Percentiles rank a stretch among this genome's conserved stretches.
Conservation (phyloP, 495 filamentous ascomycete species). For the Articulospora tetracladia region DNA sequence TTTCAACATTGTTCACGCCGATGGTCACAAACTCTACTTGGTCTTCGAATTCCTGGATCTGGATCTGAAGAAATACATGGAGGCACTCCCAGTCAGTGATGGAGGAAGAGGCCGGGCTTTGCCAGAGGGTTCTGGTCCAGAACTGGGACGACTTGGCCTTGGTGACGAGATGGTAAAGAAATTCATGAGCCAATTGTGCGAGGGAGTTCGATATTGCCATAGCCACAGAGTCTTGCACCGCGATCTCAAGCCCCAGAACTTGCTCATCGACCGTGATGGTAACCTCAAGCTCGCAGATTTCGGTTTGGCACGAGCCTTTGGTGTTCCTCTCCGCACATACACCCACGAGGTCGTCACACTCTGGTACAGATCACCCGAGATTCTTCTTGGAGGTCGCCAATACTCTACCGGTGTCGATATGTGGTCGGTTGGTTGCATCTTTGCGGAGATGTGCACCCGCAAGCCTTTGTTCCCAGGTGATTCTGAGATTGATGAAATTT, state of each 20-base stretch:
- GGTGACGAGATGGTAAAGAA: slow-evolving; percentile 92
- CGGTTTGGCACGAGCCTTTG: slow-evolving; percentile 92
- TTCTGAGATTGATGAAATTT: slow-evolving; percentile 99
- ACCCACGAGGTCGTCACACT: slow-evolving; percentile 99
- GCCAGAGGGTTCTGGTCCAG: slow-evolving; percentile 70
- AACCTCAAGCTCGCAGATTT: slow-evolving; percentile 98
- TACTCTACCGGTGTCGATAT: slow-evolving; percentile 99
- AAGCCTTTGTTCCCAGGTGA: slow-evolving; percentile 97
- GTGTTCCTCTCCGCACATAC: slow-evolving; percentile 92
- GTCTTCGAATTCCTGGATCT: slow-evolving; percentile 94
- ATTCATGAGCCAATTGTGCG: slow-evolving; percentile 92
- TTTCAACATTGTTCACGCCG: slow-evolving; percentile 92
- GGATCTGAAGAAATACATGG: slow-evolving; percentile 98
- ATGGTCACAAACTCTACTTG: slow-evolving; percentile 93
- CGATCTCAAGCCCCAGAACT: slow-evolving; percentile 96
- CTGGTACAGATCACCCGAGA: slow-evolving; percentile 98
- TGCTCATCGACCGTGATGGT: slow-evolving; percentile 90
- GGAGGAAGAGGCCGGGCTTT: slow-evolving; percentile 86
- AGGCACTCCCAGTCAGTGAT: slow-evolving; percentile 85
- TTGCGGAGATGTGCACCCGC: slow-evolving; percentile 98
- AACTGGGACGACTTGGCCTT: slow-evolving; percentile 67
- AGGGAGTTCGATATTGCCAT: slow-evolving; percentile 93
- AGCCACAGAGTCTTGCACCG: slow-evolving; percentile 91
- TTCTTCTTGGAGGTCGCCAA: slow-evolving; percentile 92
- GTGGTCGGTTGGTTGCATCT: slow-evolving; percentile 99